Base-by-base conservation (phyloP, 192 early-diverging fungal species). In the Endogone sp. region DNA sequence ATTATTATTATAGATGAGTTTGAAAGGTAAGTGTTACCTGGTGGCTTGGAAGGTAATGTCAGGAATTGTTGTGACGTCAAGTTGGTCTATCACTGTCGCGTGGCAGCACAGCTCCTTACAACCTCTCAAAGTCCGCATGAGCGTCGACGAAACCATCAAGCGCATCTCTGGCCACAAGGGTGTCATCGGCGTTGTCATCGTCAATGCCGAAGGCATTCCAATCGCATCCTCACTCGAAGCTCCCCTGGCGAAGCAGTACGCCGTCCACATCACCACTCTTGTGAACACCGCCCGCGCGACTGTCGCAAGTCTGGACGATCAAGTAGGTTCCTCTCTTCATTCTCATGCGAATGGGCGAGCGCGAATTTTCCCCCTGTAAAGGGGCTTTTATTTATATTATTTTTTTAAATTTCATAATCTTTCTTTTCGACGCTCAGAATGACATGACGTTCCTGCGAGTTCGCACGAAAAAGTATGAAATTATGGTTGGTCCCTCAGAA, bases 81-180 rank as follows among this genome's bases (percentile, higher is more conserved):
- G n/a, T n/a, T n/a, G n/a, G n/a, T n/a, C n/a, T n/a, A n/a, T n/a
- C n/a, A n/a, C n/a, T n/a, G n/a, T n/a, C n/a, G n/a, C n/a, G n/a
- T n/a, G n/a, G n/a, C n/a, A n/a, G n/a, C n/a, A n/a, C n/a, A n/a
- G n/a, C n/a, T n/a, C n/a, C n/a, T n/a, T n/a, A n/a, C n/a, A n/a
- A n/a, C n/a, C n/a, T n/a, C n/a, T n/a, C n/a, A n/a, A n/a, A n/a
- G n/a, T n/a, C n/a, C n/a, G n/a, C 37, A 44, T 44, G 37, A 44
- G 95, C 75, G 88, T 98, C 32, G 96, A 98, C 78, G 96, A 98
- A 73, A 96, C 94, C 25, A 88, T 98, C 71, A 92, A 89, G 71
- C 91, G 96, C 2, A 79, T 98, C 56, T 88, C 89, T 30, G 75
- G 88, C 4, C 92, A 95, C 74, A 95, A 95, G 84, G 92, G 94